Base-by-base conservation (phyloP, 495 filamentous ascomycete genomes). In the Xylaria longipes region DNA sequence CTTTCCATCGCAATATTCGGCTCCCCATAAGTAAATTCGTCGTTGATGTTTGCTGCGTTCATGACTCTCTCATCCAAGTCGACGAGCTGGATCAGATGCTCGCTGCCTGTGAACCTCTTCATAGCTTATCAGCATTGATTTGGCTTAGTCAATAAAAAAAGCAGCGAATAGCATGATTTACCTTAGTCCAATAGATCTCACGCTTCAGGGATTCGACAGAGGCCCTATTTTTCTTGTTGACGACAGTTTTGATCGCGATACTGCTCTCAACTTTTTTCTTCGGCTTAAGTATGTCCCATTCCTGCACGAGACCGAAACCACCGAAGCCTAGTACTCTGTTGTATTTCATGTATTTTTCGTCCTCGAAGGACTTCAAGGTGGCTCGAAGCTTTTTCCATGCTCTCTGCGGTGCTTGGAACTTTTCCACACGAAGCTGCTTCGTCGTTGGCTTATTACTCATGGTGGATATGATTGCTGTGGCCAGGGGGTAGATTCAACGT, bases 1-100 rank as follows among this genome's bases (percentile, higher is more conserved):
- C 48, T 35, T n/a, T 71, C 69, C 69, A 71, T 65, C 15, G 43
- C 20, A 7, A 71, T 45, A 17, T 31, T 64, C 14, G 69, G 69
- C 3, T 39, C 6, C 9, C 48, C 43, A 1, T 0, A 0, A 12
- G 11, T 8, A 22, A 8, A 25, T n/a, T 63, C 68, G 22, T 64
- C 39, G 35, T 70, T 70, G 14, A 61, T 14, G 17, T 64, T n/a
- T 22, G 9, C 6, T 14, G 9, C 5, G 2, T 5, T 8, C 33
- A 25, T 39, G 43, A 61, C 20, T 3, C 2, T 8, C 5, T 20
- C 3, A 7, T 62, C 57, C 12, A 70, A 22, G 27, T 70, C 35
- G 31, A 25, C 46, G 8, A 70, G 68, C 33, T 70, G 68, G 0
- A 70, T 29, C n/a, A 70, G 8, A 22, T 70, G 68, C n/a, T 62